Evolutionary conservation across 139 green algal species (phyloP).

Genomic region (Pleodorina starrii): DNA sequence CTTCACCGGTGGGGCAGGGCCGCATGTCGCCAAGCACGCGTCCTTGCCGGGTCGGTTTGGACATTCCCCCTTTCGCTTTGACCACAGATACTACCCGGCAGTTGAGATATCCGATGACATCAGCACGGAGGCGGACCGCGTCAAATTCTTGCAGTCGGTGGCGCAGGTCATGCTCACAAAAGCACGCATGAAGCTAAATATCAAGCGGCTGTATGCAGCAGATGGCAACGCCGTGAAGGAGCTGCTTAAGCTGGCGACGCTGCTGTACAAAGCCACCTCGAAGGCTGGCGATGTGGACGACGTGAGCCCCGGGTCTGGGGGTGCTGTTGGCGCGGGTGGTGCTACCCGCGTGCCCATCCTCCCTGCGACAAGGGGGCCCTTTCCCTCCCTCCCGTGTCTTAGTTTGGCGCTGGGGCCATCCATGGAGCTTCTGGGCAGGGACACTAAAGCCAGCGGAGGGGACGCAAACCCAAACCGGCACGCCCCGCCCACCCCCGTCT

Average conservation of each 20-base stretch:
- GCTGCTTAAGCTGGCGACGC: slow-evolving; percentile 82
- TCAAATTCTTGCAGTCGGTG: slow-evolving; percentile 82
- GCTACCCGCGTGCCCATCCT: too few species aligned
- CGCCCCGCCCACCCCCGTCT: too few species aligned
- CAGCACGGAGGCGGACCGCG: slow-evolving; percentile 78
- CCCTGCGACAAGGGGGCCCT: too few species aligned
- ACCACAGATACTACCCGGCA: slow-evolving; percentile 69
- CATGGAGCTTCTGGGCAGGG: too few species aligned
- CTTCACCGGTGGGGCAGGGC: slow-evolving; percentile 70
- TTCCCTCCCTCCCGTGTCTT: too few species aligned
- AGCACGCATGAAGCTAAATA: slow-evolving; percentile 87
- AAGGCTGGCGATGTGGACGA: slow-evolving; percentile 66
- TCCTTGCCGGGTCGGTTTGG: neutral
- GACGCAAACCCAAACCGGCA: too few species aligned
- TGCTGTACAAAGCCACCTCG: slow-evolving; percentile 82
- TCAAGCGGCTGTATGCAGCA: slow-evolving; percentile 88
- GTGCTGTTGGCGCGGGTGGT: too few species aligned
- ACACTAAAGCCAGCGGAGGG: too few species aligned
- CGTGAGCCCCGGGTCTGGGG: too few species aligned
- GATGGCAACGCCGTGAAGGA: slow-evolving; percentile 84
- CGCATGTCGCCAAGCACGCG: slow-evolving; percentile 5
- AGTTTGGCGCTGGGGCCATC: too few species aligned
- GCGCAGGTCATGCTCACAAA: slow-evolving; percentile 79
- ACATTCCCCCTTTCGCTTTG: neutral
- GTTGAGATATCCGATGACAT: slow-evolving; percentile 82